A percentile compares a stretch with the other conserved stretches of the same genome.
These are phyloP conservation scores for Luffa acutangula DNA, from an alignment of 306 rosid genomes.

Conservation along the genomic window DNA sequence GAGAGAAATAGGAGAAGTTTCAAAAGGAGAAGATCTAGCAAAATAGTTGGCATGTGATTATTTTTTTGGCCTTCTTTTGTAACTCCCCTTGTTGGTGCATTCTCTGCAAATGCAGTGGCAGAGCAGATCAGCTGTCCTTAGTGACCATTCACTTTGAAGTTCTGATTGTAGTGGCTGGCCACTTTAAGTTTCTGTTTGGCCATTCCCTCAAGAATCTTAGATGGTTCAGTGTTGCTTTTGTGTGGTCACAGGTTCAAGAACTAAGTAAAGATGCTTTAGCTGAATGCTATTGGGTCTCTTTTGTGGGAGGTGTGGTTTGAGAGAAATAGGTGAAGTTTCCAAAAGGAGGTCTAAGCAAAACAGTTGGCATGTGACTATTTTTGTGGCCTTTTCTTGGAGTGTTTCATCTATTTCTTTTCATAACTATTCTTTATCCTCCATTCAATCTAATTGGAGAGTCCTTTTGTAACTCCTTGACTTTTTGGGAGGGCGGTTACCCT, in stretches of 20 bases:
- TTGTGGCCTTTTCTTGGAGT: not conserved
- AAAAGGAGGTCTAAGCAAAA: not conserved
- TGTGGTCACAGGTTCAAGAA: not conserved
- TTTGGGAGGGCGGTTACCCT: not conserved
- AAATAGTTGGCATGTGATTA: too few relatives aligned
- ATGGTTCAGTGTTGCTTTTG: not conserved
- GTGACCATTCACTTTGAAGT: not conserved
- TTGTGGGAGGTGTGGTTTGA: not conserved
- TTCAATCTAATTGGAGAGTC: not conserved
- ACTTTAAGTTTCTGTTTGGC: not conserved
- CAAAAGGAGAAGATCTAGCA: too few relatives aligned
- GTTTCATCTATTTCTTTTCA: not conserved
- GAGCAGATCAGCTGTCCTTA: not conserved
- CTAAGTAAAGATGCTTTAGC: not conserved
- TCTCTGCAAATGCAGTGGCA: not conserved
- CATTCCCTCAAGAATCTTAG: not conserved
- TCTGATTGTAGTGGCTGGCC: not conserved
- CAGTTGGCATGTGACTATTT: not conserved
- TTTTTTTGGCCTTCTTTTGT: too few relatives aligned
- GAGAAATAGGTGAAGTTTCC: not conserved
- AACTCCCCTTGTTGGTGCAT: not conserved
- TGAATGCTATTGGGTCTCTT: not conserved
- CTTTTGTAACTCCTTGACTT: not conserved
- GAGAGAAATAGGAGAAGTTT: not conserved
- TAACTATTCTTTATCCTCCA: not conserved